Conservation (phyloP, 2,329 filamentous ascomycete genomes). For the Parasarocladium wereldwijsianum region DNA sequence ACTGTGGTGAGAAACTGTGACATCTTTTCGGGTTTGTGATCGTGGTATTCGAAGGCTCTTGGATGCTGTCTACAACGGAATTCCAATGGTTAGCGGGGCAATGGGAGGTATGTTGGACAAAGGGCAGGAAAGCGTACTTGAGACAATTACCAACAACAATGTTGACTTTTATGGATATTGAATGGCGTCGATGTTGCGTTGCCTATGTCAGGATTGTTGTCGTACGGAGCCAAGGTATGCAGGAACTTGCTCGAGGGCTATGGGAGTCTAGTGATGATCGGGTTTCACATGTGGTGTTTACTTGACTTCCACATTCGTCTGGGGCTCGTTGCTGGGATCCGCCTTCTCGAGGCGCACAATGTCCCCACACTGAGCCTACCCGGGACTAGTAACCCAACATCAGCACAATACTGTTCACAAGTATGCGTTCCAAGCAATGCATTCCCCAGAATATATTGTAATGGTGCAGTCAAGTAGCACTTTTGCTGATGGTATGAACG, state of each 20-base stretch:
- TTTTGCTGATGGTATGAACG: too few relatives aligned
- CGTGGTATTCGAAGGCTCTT: constrained; percentile 4
- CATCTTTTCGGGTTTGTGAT: constrained; percentile 14
- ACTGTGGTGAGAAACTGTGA: constrained; percentile 27
- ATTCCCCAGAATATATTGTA: too few relatives aligned
- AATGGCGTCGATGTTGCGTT: constrained; percentile 10
- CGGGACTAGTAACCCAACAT: too few relatives aligned
- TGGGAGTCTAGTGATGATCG: constrained; percentile 1
- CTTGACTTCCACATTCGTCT: constrained; percentile 7
- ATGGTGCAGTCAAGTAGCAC: too few relatives aligned
- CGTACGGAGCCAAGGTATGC: constrained; percentile 12
- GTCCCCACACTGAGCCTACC: too few relatives aligned
- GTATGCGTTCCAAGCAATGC: too few relatives aligned
- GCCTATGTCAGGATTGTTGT: constrained; percentile 17
- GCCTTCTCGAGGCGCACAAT: too few relatives aligned
- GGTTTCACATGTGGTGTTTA: constrained; percentile 6
- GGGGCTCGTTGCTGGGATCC: constrained; percentile 7
- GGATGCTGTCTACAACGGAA: constrained; percentile 10
- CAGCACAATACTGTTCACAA: too few relatives aligned
- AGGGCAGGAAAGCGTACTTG: constrained; percentile 7
- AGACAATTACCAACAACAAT: constrained; percentile 3
- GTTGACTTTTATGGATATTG: constrained; percentile 3
- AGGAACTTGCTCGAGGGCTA: not conserved
- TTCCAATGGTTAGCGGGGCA: constrained; percentile 28
- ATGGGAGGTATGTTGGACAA: constrained; percentile 11